Evolutionary conservation across 2,329 filamentous ascomycete genomes (phyloP).

Genomic region (Diaporthe humulicola): DNA sequence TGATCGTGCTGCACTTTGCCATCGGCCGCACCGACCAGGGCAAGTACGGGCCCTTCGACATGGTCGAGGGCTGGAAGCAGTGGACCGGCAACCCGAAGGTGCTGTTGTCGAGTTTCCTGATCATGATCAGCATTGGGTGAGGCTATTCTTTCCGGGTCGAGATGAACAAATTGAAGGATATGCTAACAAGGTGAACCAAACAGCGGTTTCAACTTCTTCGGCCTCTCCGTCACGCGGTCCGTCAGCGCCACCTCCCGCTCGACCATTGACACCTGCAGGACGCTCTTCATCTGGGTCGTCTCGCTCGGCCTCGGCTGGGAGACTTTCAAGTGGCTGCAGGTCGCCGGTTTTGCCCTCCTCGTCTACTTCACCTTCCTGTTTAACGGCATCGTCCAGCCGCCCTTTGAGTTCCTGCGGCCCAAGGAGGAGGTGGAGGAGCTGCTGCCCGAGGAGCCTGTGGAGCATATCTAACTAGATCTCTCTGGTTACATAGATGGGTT

Average conservation of each 20-base stretch:
- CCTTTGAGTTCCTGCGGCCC: conserved; percentile 75
- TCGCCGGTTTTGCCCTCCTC: conserved; percentile 86
- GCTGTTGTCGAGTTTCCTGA: conserved; percentile 83
- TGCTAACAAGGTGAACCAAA: conserved; percentile 26
- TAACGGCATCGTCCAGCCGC: conserved; percentile 91
- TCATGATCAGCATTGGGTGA: conserved; percentile 98
- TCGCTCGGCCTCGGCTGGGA: conserved; percentile 96
- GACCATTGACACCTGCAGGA: conserved; percentile 97
- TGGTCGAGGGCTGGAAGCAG: conserved; percentile 85
- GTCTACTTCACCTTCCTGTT: conserved; percentile 98
- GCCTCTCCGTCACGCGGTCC: conserved; percentile 88
- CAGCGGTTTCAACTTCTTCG: conserved; percentile 99
- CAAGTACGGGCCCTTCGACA: conserved; percentile 88
- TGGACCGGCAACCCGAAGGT: conserved; percentile 80
- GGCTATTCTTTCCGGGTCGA: conserved; percentile 47
- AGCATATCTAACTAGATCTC: conserved; percentile 64
- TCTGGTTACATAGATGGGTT: background rate
- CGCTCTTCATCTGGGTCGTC: conserved; percentile 97
- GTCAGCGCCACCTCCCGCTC: conserved; percentile 94
- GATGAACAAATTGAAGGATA: background rate
- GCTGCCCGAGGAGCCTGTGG: conserved; percentile 86
- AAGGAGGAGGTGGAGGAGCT: conserved; percentile 72
- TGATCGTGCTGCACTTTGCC: conserved; percentile 82
- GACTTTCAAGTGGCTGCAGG: conserved; percentile 96
- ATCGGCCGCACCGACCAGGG: conserved; percentile 83